Evolutionary conservation across 2,329 filamentous ascomycete species (phyloP), one percentile per base, ranked within the genome.

Genomic region (Fusarium oligoseptatum): DNA sequence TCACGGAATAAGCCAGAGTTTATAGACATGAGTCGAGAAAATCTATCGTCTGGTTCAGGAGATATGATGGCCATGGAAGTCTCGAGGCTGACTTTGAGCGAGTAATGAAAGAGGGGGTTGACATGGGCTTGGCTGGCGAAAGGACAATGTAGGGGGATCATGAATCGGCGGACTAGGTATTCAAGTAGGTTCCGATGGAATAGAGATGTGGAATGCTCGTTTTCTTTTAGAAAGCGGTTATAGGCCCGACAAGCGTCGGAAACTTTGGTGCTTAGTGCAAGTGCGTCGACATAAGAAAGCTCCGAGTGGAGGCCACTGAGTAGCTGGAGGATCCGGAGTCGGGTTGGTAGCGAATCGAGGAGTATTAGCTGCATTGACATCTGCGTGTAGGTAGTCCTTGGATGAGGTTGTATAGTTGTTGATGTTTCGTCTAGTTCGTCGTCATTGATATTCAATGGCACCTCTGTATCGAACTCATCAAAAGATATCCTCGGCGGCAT

Each of bases 111-210:
- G 6, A 84, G 67, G 0, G 86, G 87, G 60, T 88, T 84, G 1
- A 75, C 72, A 6, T 78, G 82, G 11, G 87, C 84, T 68, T 83
- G 80, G 41, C 78, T 78, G 41, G 84, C 84, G 75, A 87, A 90
- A 1, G 85, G 82, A 9, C 84, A 85, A 71, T 92, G 89, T 0
- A 92, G 81, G 1, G 85, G 83, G 15, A 91, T 84, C 3, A 91
- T 74, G 74, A 90, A 91, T 15, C 90, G 87, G 6, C 87, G 87
- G 5, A 88, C 82, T 0, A 88, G 81, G 45, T 87, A 86, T 58
- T 90, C 85, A 29, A 89, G 79, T 6, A 90, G 76, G 67, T 89
- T 89, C 2, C 83, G 79, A 45, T 87, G 84, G 67, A 87, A 88
- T 0, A 77, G 29, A 0, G 79, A 81, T n/a, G 45, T 27, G 6